A percentile compares a stretch with the other conserved stretches of the same genome.
phyloP scores from a whole-genome alignment of 768 basidiomycete genomes.

The Pholiota microspora region DNA sequence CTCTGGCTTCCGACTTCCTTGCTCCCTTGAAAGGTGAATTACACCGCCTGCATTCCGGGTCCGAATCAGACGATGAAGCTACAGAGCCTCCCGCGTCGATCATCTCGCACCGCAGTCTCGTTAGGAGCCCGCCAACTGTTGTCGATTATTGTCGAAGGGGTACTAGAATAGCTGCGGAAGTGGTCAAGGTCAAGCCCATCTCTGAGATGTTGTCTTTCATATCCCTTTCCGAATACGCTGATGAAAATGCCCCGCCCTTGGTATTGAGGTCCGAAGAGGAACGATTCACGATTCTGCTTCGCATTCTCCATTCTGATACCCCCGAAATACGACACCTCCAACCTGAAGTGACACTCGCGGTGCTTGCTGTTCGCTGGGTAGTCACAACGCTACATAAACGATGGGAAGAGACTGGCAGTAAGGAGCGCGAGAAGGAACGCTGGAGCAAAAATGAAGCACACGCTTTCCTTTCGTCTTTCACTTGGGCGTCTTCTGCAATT shows the following conservation, averaged over 20 bases:
- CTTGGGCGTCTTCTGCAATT: constrained; percentile 18
- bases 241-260: constrained; percentile 38
- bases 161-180: constrained; percentile 58
- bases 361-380: constrained; percentile 65
- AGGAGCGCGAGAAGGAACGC: constrained; percentile 61
- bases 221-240: constrained; percentile 30
- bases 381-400: constrained; percentile 47
- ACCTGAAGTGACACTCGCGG: constrained; percentile 43
- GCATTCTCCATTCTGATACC: constrained; percentile 53
- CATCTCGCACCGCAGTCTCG: constrained; percentile 30
- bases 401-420: constrained; percentile 47
- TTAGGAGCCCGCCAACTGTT: constrained; percentile 26
- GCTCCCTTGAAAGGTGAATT: constrained; percentile 71
- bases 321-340: constrained; percentile 45
- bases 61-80: constrained; percentile 36
- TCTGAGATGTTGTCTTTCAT: constrained; percentile 43
- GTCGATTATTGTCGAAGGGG: constrained; percentile 71
- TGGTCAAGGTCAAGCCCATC: constrained; percentile 50
- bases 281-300: constrained; percentile 55
- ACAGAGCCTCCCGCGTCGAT: constrained; percentile 31
- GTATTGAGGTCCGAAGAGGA: constrained; percentile 47
- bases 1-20: constrained; percentile 43
- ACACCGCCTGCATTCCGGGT: constrained; percentile 45
- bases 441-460: constrained; percentile 68
- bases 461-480: constrained; percentile 56